A percentile compares a stretch with the other conserved stretches of the same genome.
Conservation (phyloP, 345 rosid genomes). For the Acer saccharum region DNA sequence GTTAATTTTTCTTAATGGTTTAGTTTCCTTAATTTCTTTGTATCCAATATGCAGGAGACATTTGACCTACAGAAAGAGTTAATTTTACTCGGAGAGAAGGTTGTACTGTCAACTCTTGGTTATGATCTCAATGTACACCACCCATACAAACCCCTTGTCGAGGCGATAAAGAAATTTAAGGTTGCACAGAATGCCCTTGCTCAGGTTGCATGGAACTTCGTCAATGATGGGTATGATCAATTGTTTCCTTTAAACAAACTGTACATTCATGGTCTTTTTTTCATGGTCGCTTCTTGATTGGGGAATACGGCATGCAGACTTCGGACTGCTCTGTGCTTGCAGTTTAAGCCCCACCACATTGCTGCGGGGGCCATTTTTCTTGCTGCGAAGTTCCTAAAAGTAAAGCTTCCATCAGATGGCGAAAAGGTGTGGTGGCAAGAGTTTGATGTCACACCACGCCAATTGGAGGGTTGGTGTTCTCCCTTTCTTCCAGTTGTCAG, state of each 20-base stretch:
- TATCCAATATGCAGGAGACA: conserved; percentile 34
- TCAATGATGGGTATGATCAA: conserved; percentile 48
- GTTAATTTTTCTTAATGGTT: background rate
- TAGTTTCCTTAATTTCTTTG: background rate
- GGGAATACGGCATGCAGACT: conserved; percentile 39
- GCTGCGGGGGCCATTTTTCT: conserved; percentile 55
- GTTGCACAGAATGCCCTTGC: conserved; percentile 51
- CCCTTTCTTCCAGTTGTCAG: background rate
- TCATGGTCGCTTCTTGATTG: conserved; percentile 26
- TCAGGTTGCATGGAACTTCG: conserved; percentile 55
- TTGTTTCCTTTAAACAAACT: background rate
- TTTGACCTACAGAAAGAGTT: conserved; percentile 49
- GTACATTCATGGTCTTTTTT: conserved; percentile 20
- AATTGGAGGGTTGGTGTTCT: conserved; percentile 43
- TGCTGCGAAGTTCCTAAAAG: conserved; percentile 55
- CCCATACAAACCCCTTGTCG: conserved; percentile 51
- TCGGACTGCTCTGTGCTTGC: conserved; percentile 50
- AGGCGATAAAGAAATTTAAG: conserved; percentile 50
- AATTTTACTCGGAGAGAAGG: conserved; percentile 43
- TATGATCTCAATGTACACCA: conserved; percentile 43
- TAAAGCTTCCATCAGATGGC: conserved; percentile 51
- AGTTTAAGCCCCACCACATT: conserved; percentile 52
- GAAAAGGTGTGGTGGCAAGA: conserved; percentile 57
- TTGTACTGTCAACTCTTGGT: conserved; percentile 44
- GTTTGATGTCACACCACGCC: conserved; percentile 44